Base-by-base conservation (phyloP, 345 rosid genomes). In the Psidium friedrichsthalianum region DNA sequence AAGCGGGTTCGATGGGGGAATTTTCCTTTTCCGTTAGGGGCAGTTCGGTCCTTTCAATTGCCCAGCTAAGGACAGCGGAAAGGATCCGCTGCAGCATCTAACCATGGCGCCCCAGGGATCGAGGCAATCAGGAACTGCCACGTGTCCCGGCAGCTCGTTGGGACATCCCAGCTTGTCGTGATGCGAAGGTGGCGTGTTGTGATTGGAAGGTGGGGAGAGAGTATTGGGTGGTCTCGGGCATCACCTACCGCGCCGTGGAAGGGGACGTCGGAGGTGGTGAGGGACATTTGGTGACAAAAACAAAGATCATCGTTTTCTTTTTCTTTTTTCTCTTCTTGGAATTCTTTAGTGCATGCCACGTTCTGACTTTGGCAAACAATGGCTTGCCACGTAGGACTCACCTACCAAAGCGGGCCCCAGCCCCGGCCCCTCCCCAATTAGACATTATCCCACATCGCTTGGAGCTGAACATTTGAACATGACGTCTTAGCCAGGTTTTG, bases 311-410 rank as follows among this genome's bases (percentile, higher is more conserved):
- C 20, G 6, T 21, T 69, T 6, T 36, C 40, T 22, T 10, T 69
- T 8, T 18, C 6, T 20, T 2, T 69, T 3, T 5, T 0, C 3
- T 29, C 3, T 7, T 6, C 8, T 5, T 8, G 32, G 76, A 44
- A 82, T 47, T 16, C 6, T 27, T 82, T 61, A 20, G 78, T 51
- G 56, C 61, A 81, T 13, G 84, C 83, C 82, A 74, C 59, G 32
- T 32, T 85, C 85, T 82, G 87, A 86, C 69, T 81, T 74, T 69
- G 61, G 64, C 82, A 76, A 84, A 13, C n/a, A 21, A 36, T 56
- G 24, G 1, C 8, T 8, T 36, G 88, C 84, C 90, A 82, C 83
- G 87, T 85, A 47, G 80, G 89, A 87, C 53, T 56, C 42, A 90
- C 88, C 86, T 55, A 87, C 83, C 74, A 25, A 56, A 18, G 42